Percentiles rank a stretch among this genome's conserved stretches.
These are phyloP conservation scores for Melocanna baccifera DNA, from an alignment of 176 grass and related monocot genomes.

Conservation along the genomic window DNA sequence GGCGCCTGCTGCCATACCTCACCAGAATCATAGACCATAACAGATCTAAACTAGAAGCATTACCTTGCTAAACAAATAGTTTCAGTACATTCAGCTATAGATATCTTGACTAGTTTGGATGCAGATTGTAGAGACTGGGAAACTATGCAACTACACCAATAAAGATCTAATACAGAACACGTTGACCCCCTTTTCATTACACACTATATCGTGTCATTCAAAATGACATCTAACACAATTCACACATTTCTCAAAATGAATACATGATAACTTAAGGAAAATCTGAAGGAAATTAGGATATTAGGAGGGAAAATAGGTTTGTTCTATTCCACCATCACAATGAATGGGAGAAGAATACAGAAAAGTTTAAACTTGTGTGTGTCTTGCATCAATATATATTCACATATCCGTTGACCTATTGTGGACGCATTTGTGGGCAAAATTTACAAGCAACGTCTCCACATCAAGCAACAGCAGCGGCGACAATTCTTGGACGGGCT, in stretches of 20 bases:
- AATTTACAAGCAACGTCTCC: too few relatives aligned
- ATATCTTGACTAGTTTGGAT: background rate
- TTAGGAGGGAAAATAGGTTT: background rate
- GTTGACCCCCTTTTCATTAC: background rate
- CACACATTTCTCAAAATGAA: background rate
- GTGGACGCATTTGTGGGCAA: too few relatives aligned
- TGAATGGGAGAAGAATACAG: background rate
- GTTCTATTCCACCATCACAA: background rate
- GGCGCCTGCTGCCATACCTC: too few relatives aligned
- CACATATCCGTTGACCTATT: background rate
- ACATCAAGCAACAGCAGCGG: too few relatives aligned
- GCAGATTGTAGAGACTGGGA: background rate
- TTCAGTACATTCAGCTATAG: constrained; percentile 15
- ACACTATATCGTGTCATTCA: background rate
- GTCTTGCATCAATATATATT: background rate
- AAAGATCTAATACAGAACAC: background rate
- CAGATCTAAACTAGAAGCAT: background rate
- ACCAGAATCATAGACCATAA: too few relatives aligned
- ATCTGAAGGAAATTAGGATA: background rate
- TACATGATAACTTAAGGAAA: background rate
- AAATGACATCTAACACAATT: background rate
- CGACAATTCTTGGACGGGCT: too few relatives aligned
- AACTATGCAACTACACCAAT: background rate
- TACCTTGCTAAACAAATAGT: background rate
- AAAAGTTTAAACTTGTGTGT: background rate